Conservation (phyloP, 2,329 filamentous ascomycete genomes). For the Lasiodiplodia citricola region DNA sequence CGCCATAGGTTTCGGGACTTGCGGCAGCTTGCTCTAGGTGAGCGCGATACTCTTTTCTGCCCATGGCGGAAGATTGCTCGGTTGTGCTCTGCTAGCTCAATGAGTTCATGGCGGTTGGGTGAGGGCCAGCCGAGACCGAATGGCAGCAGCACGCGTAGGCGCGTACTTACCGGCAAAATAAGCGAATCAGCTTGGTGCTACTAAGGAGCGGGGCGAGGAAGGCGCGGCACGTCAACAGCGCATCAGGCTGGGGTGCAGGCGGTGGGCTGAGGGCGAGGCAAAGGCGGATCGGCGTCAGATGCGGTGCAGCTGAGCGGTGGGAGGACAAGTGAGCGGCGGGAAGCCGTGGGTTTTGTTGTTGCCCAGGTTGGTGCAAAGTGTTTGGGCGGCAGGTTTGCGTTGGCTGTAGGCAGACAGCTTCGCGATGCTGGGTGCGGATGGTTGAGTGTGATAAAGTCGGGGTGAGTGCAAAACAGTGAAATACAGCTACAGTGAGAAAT, state of each 20-base stretch:
- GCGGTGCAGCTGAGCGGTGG: background rate
- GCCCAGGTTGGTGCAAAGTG: background rate
- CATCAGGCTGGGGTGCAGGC: background rate
- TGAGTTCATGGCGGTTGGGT: background rate
- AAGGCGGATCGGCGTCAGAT: background rate
- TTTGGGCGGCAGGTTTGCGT: background rate
- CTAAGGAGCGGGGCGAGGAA: background rate
- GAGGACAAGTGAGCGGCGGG: background rate
- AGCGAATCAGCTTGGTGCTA: background rate
- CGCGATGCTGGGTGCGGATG: background rate
- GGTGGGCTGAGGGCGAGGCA: background rate
- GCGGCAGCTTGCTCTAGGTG: conserved; percentile 57
- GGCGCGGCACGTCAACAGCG: conserved; percentile 14
- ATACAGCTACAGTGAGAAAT: too few species aligned
- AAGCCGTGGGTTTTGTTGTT: background rate
- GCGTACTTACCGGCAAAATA: background rate
- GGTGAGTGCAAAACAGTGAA: background rate
- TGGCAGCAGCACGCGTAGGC: too few species aligned
- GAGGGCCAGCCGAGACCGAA: background rate
- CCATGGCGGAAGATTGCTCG: conserved; percentile 56
- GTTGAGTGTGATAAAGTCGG: background rate
- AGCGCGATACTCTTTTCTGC: conserved; percentile 67
- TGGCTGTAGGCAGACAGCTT: background rate
- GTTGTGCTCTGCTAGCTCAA: conserved; percentile 22
- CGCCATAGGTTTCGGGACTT: conserved; percentile 47